Percentiles rank a stretch among this genome's conserved stretches.
phyloP scores from a whole-genome alignment of 345 rosid genomes.

The Kernera saxatilis region DNA sequence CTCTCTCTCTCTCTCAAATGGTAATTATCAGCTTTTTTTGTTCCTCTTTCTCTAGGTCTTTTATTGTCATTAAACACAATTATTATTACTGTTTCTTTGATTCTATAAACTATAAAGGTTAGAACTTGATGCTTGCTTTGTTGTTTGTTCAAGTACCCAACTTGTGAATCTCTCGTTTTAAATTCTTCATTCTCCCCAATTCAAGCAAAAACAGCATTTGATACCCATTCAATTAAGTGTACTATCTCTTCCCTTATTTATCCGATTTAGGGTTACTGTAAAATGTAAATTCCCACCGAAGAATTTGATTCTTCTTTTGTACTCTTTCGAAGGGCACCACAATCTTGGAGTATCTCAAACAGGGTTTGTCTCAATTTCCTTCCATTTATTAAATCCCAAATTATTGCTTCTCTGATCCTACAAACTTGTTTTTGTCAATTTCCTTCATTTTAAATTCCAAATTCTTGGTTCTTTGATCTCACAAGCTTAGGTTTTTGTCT shows the following conservation, averaged over 20 bases:
- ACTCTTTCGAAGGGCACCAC: conserved; percentile 35
- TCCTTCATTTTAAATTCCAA: background rate
- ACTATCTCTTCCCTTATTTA: conserved; percentile 33
- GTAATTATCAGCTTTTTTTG: conserved; percentile 11
- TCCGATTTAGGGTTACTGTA: conserved; percentile 40
- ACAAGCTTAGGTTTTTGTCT: conserved; percentile 8
- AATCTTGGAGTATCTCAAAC: conserved; percentile 45
- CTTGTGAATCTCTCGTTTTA: conserved; percentile 28
- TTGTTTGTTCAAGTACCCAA: conserved; percentile 45
- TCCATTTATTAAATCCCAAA: background rate
- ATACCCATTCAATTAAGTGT: conserved; percentile 37
- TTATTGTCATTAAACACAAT: conserved; percentile 32
- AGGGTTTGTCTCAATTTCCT: conserved; percentile 30
- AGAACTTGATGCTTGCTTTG: conserved; percentile 63
- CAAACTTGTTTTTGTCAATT: background rate
- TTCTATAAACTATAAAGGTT: conserved; percentile 51
- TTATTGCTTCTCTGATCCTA: conserved; percentile 17
- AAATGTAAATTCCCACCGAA: conserved; percentile 29
- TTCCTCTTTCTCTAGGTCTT: conserved; percentile 24
- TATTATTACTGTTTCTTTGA: conserved; percentile 22
- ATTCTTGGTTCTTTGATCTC: conserved; percentile 39
- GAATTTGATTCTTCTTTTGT: conserved; percentile 47
- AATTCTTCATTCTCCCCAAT: conserved; percentile 23
- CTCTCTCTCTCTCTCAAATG: conserved; percentile 9
- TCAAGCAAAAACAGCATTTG: conserved; percentile 61